phyloP scores from a whole-genome alignment of 352 stramenopile species.

The Stramenopiles sp. region DNA sequence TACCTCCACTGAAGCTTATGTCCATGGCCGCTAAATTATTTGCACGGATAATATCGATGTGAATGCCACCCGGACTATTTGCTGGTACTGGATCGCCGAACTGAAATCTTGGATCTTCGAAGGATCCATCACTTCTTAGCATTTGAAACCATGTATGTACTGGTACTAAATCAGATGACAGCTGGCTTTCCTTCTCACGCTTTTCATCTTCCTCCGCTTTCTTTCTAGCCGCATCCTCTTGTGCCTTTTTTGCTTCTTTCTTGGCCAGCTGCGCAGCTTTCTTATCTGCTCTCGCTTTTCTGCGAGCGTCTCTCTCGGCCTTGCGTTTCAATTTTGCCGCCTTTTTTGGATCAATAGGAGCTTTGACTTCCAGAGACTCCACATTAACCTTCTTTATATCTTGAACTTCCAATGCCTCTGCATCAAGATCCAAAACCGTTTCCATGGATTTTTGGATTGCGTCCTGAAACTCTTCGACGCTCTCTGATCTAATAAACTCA shows the following conservation, averaged over 20 bases:
- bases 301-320: not conserved
- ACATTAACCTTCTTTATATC: not conserved
- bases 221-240: not conserved
- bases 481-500: not conserved
- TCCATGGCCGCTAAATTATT: not conserved
- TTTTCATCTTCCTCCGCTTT: not conserved
- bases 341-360: not conserved
- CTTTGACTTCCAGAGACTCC: not conserved
- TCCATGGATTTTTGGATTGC: not conserved
- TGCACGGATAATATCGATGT: not conserved
- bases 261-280: not conserved
- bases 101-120: not conserved
- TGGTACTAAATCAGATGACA: not conserved
- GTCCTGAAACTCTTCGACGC: not conserved
- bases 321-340: not conserved
- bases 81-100: not conserved
- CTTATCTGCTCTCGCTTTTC: not conserved
- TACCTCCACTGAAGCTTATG: not conserved
- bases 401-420: not conserved
- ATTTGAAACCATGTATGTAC: constrained; percentile 1
- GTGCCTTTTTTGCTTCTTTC: not conserved
- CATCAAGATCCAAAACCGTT: not conserved
- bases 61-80: not conserved
- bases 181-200: not conserved
- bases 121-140: not conserved